Percentiles rank a stretch among this genome's conserved stretches.
These are phyloP conservation scores for Aegilops speltoides DNA, from an alignment of 176 grass and related monocot species.

Conservation along the genomic window DNA sequence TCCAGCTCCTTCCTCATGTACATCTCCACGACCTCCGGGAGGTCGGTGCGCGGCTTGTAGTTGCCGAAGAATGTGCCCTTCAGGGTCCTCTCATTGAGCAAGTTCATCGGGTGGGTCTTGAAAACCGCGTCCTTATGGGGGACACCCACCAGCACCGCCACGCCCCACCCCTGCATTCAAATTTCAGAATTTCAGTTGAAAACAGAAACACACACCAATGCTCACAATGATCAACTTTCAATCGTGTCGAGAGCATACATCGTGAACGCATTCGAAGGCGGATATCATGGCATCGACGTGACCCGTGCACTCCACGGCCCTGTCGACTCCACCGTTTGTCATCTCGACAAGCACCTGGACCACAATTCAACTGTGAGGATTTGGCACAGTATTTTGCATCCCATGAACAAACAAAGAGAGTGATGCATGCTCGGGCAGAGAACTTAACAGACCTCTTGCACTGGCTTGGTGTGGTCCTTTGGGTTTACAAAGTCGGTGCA, in stretches of 20 bases:
- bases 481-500: slow-evolving; percentile 84
- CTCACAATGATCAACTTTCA: not conserved
- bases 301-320: slow-evolving; percentile 79
- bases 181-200: not conserved
- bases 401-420: not conserved
- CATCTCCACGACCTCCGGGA: slow-evolving; percentile 46
- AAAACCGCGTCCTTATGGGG: slow-evolving; percentile 43
- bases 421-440: not conserved
- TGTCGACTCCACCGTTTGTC: slow-evolving; percentile 69
- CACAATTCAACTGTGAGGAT: not conserved
- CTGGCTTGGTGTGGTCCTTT: slow-evolving; percentile 60
- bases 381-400: not conserved
- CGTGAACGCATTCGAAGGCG: slow-evolving; percentile 52
- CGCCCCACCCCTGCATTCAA: slow-evolving; percentile 33
- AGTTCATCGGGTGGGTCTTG: slow-evolving; percentile 54
- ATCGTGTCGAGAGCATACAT: slow-evolving; percentile 11
- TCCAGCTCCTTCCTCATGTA: slow-evolving; percentile 65
- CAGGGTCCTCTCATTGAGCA: slow-evolving; percentile 48
- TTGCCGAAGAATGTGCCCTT: slow-evolving; percentile 56
- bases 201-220: not conserved
- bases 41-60: slow-evolving; percentile 44
- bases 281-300: slow-evolving; percentile 48
- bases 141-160: slow-evolving; percentile 55
- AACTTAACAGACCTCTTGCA: slow-evolving; percentile 62
- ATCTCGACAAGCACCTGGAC: not conserved